A percentile compares a stretch with the other conserved stretches of the same genome.
Conservation (phyloP, 2,329 filamentous ascomycete genomes). For the Reticulascus tulasneorum region DNA sequence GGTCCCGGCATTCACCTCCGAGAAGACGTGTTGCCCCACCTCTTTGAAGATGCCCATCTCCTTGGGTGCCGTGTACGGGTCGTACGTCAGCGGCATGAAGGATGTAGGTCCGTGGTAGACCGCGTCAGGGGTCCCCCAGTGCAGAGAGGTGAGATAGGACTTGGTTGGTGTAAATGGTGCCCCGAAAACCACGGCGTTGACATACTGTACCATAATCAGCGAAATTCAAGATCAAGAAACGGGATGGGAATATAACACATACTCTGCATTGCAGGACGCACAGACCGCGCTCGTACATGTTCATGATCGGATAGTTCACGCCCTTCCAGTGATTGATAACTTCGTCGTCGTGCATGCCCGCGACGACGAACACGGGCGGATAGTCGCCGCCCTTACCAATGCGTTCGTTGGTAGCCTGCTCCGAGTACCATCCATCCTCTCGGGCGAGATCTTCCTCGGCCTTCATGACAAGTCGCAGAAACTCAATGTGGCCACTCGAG, state of each 20-base stretch:
- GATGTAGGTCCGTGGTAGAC: constrained; percentile 96
- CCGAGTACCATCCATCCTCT: constrained; percentile 69
- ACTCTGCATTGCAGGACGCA: constrained; percentile 94
- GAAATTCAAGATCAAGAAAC: no score
- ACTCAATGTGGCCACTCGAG: constrained; percentile 94
- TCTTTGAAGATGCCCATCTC: constrained; percentile 79
- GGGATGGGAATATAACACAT: background rate
- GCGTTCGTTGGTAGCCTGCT: constrained; percentile 60
- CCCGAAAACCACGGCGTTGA: constrained; percentile 83
- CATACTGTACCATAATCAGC: constrained; percentile 56
- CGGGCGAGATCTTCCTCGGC: constrained; percentile 67
- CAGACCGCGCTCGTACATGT: constrained; percentile 91
- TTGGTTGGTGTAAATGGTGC: constrained; percentile 84
- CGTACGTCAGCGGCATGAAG: constrained; percentile 78
- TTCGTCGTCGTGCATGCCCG: constrained; percentile 88
- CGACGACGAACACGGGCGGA: constrained; percentile 79
- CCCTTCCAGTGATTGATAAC: constrained; percentile 97
- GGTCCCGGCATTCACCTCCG: constrained; percentile 84
- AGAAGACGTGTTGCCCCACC: constrained; percentile 72
- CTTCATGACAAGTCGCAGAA: constrained; percentile 72
- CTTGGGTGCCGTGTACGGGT: constrained; percentile 78
- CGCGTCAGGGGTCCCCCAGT: constrained; percentile 68
- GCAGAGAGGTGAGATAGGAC: constrained; percentile 70
- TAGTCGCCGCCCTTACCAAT: constrained; percentile 69
- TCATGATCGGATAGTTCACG: constrained; percentile 99